Conservation (phyloP, 1,284 basidiomycete species). For the Pascua sp. region DNA sequence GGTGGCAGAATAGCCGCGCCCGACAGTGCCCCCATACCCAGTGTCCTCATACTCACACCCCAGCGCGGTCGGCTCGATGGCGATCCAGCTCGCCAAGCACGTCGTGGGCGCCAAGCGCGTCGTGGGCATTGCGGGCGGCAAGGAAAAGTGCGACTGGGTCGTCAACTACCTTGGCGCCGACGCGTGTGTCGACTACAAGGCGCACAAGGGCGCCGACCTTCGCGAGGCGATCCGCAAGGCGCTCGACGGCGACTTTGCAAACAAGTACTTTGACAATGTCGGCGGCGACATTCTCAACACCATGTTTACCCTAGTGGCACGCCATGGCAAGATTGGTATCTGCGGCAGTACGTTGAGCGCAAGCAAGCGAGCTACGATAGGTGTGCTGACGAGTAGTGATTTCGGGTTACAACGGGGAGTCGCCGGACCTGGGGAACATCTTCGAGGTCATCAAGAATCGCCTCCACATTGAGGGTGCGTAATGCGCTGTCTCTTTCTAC, state of each 20-base stretch:
- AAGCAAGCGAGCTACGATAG: not conserved
- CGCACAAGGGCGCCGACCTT: constrained; percentile 19
- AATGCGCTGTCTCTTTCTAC: not conserved
- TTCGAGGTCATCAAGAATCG: constrained; percentile 48
- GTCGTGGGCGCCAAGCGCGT: constrained; percentile 51
- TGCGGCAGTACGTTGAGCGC: constrained; percentile 39
- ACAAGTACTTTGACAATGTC: constrained; percentile 48
- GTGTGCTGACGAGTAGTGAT: not conserved
- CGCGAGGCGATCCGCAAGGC: constrained; percentile 14
- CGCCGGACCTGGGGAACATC: constrained; percentile 25
- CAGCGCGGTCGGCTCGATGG: constrained; percentile 35
- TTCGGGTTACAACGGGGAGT: constrained; percentile 30
- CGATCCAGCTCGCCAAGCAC: constrained; percentile 46
- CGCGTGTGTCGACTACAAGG: constrained; percentile 54
- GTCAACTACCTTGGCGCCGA: constrained; percentile 51
- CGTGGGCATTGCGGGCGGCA: constrained; percentile 54
- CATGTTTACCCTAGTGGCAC: constrained; percentile 42
- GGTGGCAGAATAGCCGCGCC: not conserved
- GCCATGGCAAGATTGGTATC: constrained; percentile 47
- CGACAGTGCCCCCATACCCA: too few relatives aligned
- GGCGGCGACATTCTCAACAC: constrained; percentile 49
- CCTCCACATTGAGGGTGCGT: constrained; percentile 45
- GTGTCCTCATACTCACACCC: constrained; percentile 4
- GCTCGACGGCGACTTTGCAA: constrained; percentile 29
- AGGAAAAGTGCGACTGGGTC: constrained; percentile 53